phyloP scores from a whole-genome alignment of 2,329 filamentous ascomycete species.

The Madurella fahalii region DNA sequence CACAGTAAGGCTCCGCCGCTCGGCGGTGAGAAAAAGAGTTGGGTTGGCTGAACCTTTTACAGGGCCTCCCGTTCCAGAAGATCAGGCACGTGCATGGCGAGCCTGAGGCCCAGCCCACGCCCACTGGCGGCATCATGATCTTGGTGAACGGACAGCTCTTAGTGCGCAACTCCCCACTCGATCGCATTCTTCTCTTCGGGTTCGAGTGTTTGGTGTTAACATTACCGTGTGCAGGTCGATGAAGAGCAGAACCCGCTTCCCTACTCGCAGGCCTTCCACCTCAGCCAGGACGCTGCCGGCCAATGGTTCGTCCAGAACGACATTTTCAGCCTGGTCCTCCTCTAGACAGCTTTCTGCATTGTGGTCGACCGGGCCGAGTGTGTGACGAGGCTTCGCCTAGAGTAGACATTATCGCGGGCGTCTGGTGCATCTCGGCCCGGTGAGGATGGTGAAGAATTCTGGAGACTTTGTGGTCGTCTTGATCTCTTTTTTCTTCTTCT shows the following conservation, averaged over 20 bases:
- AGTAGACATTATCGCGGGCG: not conserved
- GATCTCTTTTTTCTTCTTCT: not conserved
- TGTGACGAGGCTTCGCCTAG: constrained; percentile 1
- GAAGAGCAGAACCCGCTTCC: constrained; percentile 83
- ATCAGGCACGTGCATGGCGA: constrained; percentile 75
- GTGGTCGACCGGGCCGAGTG: not conserved
- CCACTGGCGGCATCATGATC: constrained; percentile 70
- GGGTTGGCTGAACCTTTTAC: constrained; percentile 20
- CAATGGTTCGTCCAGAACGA: constrained; percentile 91
- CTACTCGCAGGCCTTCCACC: constrained; percentile 87
- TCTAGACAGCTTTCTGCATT: constrained; percentile 31
- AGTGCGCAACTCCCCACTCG: constrained; percentile 51
- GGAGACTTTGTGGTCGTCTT: not conserved
- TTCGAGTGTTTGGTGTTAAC: not conserved
- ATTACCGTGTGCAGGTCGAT: constrained; percentile 59
- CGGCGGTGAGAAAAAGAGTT: not conserved
- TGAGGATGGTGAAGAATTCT: not conserved
- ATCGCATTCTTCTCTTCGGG: not conserved
- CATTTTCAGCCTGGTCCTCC: constrained; percentile 85
- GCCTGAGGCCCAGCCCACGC: constrained; percentile 76
- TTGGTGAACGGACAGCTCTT: constrained; percentile 82
- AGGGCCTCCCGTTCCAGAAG: constrained; percentile 77
- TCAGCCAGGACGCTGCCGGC: constrained; percentile 61
- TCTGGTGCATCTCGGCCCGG: not conserved
- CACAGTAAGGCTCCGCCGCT: constrained; percentile 49